Conservation (phyloP, 2,329 filamentous ascomycete genomes). For the Cercospora brassicicola region DNA sequence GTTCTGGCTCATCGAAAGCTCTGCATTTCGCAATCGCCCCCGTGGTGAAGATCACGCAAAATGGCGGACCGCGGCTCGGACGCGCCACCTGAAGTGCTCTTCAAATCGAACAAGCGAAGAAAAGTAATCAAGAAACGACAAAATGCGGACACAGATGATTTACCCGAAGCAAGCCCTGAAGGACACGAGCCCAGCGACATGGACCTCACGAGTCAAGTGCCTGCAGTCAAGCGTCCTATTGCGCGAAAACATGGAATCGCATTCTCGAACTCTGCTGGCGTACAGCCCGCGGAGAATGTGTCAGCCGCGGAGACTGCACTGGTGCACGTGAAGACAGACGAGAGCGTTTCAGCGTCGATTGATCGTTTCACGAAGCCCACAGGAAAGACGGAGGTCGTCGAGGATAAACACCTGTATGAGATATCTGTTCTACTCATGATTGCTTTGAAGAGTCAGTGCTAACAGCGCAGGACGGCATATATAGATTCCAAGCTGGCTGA, state of each 20-base stretch:
- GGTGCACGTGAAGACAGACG: slow-evolving; percentile 18
- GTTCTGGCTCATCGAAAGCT: neutral
- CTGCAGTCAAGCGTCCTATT: slow-evolving; percentile 20
- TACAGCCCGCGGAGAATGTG: neutral
- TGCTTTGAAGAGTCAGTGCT: slow-evolving; percentile 47
- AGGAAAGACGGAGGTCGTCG: slow-evolving; percentile 62
- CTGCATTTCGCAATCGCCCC: neutral
- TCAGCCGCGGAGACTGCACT: slow-evolving; percentile 14
- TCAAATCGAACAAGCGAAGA: slow-evolving; percentile 53
- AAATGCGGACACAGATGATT: slow-evolving; percentile 31
- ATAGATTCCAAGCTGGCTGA: slow-evolving; percentile 79
- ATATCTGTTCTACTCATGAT: slow-evolving; percentile 8
- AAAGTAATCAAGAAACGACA: slow-evolving; percentile 52
- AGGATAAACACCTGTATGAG: slow-evolving; percentile 77
- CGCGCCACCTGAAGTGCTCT: slow-evolving; percentile 37
- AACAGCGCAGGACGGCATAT: slow-evolving; percentile 77
- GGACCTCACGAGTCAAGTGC: neutral
- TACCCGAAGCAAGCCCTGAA: slow-evolving; percentile 5
- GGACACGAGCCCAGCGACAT: neutral
- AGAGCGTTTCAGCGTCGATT: slow-evolving; percentile 39
- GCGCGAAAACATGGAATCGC: slow-evolving; percentile 35
- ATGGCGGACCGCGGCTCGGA: slow-evolving; percentile 1
- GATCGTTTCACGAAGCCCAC: slow-evolving; percentile 71
- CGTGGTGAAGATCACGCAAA: neutral
- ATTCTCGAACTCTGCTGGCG: slow-evolving; percentile 26